A percentile compares a stretch with the other conserved stretches of the same genome.
Conservation (phyloP, 2,329 filamentous ascomycete species). For the Colletotrichum godetiae region DNA sequence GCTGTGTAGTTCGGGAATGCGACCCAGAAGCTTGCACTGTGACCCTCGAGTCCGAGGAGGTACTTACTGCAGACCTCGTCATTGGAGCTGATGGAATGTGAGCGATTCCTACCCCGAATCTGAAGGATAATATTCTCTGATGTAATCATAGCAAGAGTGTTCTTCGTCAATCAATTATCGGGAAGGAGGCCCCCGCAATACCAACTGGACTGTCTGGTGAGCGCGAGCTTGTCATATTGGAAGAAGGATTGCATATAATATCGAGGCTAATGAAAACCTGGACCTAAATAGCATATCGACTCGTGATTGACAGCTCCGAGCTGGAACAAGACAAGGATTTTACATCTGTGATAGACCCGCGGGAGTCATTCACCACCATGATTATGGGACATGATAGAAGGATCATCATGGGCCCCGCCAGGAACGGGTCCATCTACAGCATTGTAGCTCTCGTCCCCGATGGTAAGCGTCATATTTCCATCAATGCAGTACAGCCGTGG, state of each 20-base stretch:
- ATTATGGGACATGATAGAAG: constrained; percentile 54
- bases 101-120: background rate
- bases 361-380: constrained; percentile 56
- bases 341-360: constrained; percentile 46
- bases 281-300: constrained; percentile 45
- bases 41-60: constrained; percentile 46
- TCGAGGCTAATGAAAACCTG: constrained; percentile 48
- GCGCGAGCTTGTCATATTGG: too few relatives aligned
- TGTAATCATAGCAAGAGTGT: background rate
- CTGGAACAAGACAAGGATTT: constrained; percentile 31
- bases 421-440: constrained; percentile 53
- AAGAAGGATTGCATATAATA: too few relatives aligned
- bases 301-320: constrained; percentile 41
- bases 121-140: background rate
- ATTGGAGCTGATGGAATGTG: constrained; percentile 51
- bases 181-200: constrained; percentile 36
- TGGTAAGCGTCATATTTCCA: background rate
- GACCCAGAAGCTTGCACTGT: constrained; percentile 51
- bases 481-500: too few relatives aligned
- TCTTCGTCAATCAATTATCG: constrained; percentile 35
- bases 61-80: constrained; percentile 44
- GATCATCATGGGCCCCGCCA: constrained; percentile 58
- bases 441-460: constrained; percentile 58
- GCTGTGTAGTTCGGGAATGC: constrained; percentile 46
- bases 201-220: constrained; percentile 48